Base-by-base conservation (phyloP, 345 rosid species). In the Populus pruinosa region DNA sequence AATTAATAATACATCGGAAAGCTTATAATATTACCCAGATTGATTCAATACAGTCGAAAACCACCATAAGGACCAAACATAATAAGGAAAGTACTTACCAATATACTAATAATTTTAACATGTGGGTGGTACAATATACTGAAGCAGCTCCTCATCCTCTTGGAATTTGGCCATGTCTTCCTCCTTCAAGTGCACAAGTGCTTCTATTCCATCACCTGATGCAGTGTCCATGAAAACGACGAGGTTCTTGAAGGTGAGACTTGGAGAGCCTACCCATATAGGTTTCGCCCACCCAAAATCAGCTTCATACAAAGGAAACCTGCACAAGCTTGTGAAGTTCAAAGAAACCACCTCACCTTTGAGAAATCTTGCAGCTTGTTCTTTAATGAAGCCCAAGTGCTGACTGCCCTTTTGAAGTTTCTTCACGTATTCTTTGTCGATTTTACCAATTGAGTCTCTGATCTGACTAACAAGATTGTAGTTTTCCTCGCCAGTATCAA, bases 211-310 rank as follows among this genome's bases (percentile, higher is more conserved):
- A 43, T 85, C 82, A 0, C 84, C 77, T 25, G 66, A 49, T 43
- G 76, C 81, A 43, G 86, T 80, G 71, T 87, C 88, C 3, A 79
- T 61, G 74, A 89, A 87, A 13, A 85, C 80, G 63, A 89, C 77
- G 21, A 84, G 78, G 75, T 91, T 87, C 77, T 78, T 83, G 56
- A 81, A 71, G 5, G 67, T 72, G 7, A 81, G 9, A 41, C 76
- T 70, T 0, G 80, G 63, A 12, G 55, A 2, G 2, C 80, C 83
- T 0, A 6, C 78, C 82, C 78, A 79, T 1, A 56, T 3, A 1
- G 82, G 82, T 29, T 64, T 78, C 0, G 62, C 43, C 91, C 88
- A 85, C 31, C 89, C 87, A 29, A 89, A 87, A 49, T 89, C 89
- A 11, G 85, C 84, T 71, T 87, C 87, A 33, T 85, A 87, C 39